Evolutionary conservation across 2,329 filamentous ascomycete genomes (phyloP).

Genomic region (Dothidotthia symphoricarpi): DNA sequence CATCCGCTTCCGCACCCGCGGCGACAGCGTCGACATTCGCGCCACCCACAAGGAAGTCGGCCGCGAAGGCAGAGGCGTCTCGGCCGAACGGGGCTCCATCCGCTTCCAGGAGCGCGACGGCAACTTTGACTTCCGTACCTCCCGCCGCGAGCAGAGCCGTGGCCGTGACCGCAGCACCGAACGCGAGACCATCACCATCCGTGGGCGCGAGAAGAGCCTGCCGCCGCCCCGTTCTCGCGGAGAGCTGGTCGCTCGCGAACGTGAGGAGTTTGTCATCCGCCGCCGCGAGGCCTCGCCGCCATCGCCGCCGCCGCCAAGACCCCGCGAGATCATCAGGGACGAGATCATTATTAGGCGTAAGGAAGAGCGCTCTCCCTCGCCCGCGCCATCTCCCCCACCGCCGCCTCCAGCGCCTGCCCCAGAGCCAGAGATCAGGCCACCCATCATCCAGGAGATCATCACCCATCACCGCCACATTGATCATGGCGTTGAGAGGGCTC

Average conservation of each 20-base stretch:
- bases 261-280: conserved; percentile 43
- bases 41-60: conserved; percentile 24
- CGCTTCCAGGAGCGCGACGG: conserved; percentile 37
- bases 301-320: conserved; percentile 32
- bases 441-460: conserved; percentile 83
- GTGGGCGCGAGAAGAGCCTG: conserved; percentile 37
- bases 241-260: conserved; percentile 42
- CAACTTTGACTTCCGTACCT: conserved; percentile 43
- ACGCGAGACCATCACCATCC: conserved; percentile 37
- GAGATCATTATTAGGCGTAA: conserved; percentile 48
- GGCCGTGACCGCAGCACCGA: conserved; percentile 36
- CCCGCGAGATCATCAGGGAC: conserved; percentile 40
- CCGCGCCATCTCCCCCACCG: conserved; percentile 48
- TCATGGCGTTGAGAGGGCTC: conserved; percentile 59
- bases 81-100: conserved; percentile 29
- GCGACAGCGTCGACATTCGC: conserved; percentile 36
- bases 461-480: conserved; percentile 86
- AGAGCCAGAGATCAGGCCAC: conserved; percentile 69
- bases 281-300: conserved; percentile 40
- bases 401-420: conserved; percentile 53
- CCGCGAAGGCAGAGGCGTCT: conserved; percentile 24
- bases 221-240: conserved; percentile 37
- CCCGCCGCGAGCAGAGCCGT: conserved; percentile 38
- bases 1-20: conserved; percentile 45
- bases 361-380: conserved; percentile 51